These are phyloP conservation scores for Citrullus amarus DNA, from an alignment of 306 rosid genomes.

Conservation along the genomic window DNA sequence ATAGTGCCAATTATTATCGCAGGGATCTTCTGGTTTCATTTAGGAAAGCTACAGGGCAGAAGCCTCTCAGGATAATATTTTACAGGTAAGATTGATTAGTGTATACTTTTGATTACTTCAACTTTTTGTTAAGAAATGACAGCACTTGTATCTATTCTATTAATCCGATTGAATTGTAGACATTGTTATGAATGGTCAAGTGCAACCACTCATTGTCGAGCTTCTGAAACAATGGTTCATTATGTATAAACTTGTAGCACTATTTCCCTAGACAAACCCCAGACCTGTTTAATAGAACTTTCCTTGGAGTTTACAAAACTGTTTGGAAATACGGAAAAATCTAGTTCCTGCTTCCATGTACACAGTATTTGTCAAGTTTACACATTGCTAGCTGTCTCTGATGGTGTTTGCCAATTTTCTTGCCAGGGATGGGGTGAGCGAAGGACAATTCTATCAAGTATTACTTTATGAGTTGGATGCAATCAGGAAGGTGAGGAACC, in stretches of 20 bases:
- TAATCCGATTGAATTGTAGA: too few species aligned
- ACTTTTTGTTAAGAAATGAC: neutral
- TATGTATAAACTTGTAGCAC: neutral
- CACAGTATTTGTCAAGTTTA: neutral
- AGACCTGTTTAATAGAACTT: neutral
- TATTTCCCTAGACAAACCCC: neutral
- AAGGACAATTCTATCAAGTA: slow-evolving; percentile 91
- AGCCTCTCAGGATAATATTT: slow-evolving; percentile 79
- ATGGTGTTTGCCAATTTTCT: neutral
- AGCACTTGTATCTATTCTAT: too few species aligned
- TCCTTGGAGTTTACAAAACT: neutral
- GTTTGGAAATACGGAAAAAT: neutral
- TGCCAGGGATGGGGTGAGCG: slow-evolving; percentile 88
- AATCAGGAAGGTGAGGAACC: slow-evolving; percentile 58
- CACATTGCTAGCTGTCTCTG: neutral
- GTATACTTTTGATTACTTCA: neutral
- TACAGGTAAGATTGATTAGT: slow-evolving; percentile 39
- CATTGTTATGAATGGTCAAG: too few species aligned
- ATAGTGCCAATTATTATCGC: slow-evolving; percentile 7
- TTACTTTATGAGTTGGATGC: slow-evolving; percentile 83
- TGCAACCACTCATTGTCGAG: neutral
- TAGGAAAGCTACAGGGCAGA: slow-evolving; percentile 90
- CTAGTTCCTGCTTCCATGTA: neutral
- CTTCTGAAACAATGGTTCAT: neutral
- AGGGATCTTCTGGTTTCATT: slow-evolving; percentile 90